A percentile compares a stretch with the other conserved stretches of the same genome.
These are phyloP conservation scores for Terfezia boudieri DNA, from an alignment of 495 filamentous ascomycete genomes.

Conservation along the genomic window DNA sequence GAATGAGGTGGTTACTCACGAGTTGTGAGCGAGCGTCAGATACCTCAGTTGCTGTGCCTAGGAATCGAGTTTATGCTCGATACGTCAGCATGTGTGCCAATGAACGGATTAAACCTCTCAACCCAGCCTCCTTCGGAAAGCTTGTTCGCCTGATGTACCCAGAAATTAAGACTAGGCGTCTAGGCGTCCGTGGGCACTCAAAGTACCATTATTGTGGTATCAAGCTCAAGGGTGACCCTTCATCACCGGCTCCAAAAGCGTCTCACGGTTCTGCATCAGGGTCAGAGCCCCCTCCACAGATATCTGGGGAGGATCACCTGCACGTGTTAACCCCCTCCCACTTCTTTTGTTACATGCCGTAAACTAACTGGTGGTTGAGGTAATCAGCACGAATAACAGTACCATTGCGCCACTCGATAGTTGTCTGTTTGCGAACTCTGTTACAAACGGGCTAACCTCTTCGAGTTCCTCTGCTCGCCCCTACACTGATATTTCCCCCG, in stretches of 20 bases:
- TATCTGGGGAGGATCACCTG: slow-evolving; percentile 22
- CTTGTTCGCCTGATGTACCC: slow-evolving; percentile 90
- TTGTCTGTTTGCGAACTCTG: neutral
- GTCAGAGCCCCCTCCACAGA: slow-evolving; percentile 21
- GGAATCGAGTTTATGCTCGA: slow-evolving; percentile 78
- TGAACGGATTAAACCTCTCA: slow-evolving; percentile 76
- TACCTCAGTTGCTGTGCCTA: slow-evolving; percentile 40
- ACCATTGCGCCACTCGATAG: neutral
- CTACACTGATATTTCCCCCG: neutral
- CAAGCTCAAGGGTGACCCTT: slow-evolving; percentile 18
- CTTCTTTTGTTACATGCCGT: slow-evolving; percentile 7
- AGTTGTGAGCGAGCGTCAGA: slow-evolving; percentile 51
- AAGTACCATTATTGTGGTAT: slow-evolving; percentile 72
- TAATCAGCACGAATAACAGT: slow-evolving; percentile 17
- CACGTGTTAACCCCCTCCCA: slow-evolving; percentile 21
- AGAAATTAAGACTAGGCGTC: slow-evolving; percentile 68
- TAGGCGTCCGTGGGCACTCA: slow-evolving; percentile 87
- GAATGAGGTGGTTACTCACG: slow-evolving; percentile 71
- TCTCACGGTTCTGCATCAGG: slow-evolving; percentile 19
- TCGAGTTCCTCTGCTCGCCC: neutral
- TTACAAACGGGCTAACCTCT: neutral
- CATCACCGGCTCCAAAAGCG: slow-evolving; percentile 16
- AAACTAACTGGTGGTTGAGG: slow-evolving; percentile 16
- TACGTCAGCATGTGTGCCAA: slow-evolving; percentile 80
- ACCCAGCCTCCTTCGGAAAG: slow-evolving; percentile 94